Conservation (phyloP, 2,329 filamentous ascomycete genomes). For the Raffaelea ambrosiae region DNA sequence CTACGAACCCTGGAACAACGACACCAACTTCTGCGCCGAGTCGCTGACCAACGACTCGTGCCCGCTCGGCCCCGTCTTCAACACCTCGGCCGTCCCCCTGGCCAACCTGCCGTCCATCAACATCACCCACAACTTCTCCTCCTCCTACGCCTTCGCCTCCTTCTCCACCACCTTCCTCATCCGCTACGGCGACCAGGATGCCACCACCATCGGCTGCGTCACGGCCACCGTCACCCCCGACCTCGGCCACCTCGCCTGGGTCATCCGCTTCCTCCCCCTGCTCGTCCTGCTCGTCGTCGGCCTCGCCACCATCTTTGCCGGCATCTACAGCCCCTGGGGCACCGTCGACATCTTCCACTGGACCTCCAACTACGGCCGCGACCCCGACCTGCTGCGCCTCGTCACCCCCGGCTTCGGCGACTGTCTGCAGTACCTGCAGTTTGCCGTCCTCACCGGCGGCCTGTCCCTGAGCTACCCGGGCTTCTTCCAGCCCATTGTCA, state of each 20-base stretch:
- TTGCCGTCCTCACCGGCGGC: conserved; percentile 78
- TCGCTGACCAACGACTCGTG: conserved; percentile 55
- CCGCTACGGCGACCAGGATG: conserved; percentile 60
- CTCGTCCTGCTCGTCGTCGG: conserved; percentile 72
- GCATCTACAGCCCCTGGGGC: conserved; percentile 89
- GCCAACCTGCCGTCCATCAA: conserved; percentile 61
- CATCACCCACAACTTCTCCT: conserved; percentile 64
- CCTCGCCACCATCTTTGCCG: conserved; percentile 73
- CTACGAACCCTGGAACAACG: conserved; percentile 57
- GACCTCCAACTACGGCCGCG: conserved; percentile 96
- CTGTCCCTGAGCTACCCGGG: conserved; percentile 85
- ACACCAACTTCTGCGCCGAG: conserved; percentile 57
- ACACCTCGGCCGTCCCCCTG: conserved; percentile 22
- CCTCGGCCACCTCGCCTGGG: conserved; percentile 60
- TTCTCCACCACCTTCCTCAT: conserved; percentile 67
- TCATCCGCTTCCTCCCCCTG: conserved; percentile 69
- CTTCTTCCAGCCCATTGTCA: conserved; percentile 86
- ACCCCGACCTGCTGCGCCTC: conserved; percentile 81
- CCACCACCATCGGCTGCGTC: conserved; percentile 66
- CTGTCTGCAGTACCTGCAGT: conserved; percentile 95
- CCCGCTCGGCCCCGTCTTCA: conserved; percentile 68
- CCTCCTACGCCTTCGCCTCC: conserved; percentile 80
- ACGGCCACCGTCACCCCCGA: conserved; percentile 77
- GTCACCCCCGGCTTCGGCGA: conserved; percentile 96
- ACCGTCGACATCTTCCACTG: conserved; percentile 84